A percentile compares a stretch with the other conserved stretches of the same genome.
Evolutionary conservation across 2,329 filamentous ascomycete genomes (phyloP).

Genomic region (Botryotinia globosa): DNA sequence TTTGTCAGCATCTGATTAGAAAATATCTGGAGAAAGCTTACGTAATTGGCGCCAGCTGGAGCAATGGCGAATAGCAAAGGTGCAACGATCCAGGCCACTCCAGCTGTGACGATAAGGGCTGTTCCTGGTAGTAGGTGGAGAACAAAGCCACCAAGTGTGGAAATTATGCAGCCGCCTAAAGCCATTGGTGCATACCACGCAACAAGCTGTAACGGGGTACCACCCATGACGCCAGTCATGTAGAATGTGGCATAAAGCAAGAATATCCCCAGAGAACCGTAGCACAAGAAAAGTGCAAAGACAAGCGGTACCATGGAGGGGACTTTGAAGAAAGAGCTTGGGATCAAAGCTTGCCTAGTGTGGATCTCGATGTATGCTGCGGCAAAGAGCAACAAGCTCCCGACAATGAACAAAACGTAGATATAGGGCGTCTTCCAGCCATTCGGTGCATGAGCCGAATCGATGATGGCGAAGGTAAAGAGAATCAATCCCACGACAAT

Average conservation of each 20-base stretch:
- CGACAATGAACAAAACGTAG: conserved; percentile 60
- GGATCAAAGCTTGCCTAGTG: conserved; percentile 64
- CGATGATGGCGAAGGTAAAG: conserved; percentile 72
- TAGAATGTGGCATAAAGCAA: conserved; percentile 69
- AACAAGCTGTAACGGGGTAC: conserved; percentile 53
- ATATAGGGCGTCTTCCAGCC: conserved; percentile 76
- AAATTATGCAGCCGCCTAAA: conserved; percentile 68
- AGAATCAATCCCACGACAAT: conserved; percentile 65
- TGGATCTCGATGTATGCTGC: conserved; percentile 71
- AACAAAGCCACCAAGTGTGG: conserved; percentile 51
- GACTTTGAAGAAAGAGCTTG: conserved; percentile 65
- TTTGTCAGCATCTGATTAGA: neutral
- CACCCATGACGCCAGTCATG: conserved; percentile 53
- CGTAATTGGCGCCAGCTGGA: conserved; percentile 40
- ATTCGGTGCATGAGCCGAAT: conserved; percentile 64
- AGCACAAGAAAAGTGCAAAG: conserved; percentile 60
- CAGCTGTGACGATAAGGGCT: conserved; percentile 51
- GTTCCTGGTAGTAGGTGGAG: conserved; percentile 55
- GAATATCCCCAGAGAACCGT: conserved; percentile 66
- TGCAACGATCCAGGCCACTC: conserved; percentile 50
- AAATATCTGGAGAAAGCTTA: neutral
- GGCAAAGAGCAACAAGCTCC: conserved; percentile 54
- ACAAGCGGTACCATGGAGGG: conserved; percentile 66
- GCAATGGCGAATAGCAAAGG: conserved; percentile 54
- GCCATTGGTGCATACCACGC: conserved; percentile 65